These are phyloP conservation scores for Colletotrichum lentis DNA, from an alignment of 2,329 filamentous ascomycete species.

Conservation along the genomic window DNA sequence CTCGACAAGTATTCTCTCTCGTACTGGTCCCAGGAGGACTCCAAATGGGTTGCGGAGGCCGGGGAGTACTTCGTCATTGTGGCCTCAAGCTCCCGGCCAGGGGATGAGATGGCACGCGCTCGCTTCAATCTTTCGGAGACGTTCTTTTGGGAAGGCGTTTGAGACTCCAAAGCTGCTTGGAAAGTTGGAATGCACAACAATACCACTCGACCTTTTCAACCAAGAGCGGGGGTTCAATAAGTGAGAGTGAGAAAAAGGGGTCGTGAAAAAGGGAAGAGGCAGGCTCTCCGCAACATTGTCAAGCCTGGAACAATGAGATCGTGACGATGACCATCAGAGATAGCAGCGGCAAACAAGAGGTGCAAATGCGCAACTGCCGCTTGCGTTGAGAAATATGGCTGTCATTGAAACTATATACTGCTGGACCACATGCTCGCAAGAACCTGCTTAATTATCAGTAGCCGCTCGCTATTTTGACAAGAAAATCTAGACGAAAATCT, in stretches of 20 bases:
- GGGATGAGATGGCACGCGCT: conserved; percentile 27
- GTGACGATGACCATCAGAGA: too few species aligned
- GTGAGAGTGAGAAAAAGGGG: too few species aligned
- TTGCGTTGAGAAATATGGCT: not conserved
- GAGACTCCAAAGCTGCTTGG: not conserved
- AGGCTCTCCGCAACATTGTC: too few species aligned
- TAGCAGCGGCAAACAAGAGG: too few species aligned
- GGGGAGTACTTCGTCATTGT: conserved; percentile 71
- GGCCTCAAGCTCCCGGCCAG: conserved; percentile 29
- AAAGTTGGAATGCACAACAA: not conserved
- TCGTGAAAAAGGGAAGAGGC: too few species aligned
- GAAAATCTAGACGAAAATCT: not conserved
- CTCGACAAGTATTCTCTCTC: conserved; percentile 49
- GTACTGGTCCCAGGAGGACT: conserved; percentile 74
- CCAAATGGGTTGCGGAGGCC: conserved; percentile 71
- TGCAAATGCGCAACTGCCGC: not conserved
- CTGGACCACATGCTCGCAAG: too few species aligned
- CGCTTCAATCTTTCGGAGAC: conserved; percentile 21
- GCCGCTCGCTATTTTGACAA: too few species aligned
- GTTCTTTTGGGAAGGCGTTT: conserved; percentile 37
- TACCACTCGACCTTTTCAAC: not conserved
- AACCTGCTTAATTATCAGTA: too few species aligned
- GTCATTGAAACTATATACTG: too few species aligned
- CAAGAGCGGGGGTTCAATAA: too few species aligned
- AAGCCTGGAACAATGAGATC: not conserved